Evolutionary conservation across 192 early-diverging fungal genomes (phyloP), one percentile per base, ranked within the genome.

Genomic region (Cetraspora pellucida): DNA sequence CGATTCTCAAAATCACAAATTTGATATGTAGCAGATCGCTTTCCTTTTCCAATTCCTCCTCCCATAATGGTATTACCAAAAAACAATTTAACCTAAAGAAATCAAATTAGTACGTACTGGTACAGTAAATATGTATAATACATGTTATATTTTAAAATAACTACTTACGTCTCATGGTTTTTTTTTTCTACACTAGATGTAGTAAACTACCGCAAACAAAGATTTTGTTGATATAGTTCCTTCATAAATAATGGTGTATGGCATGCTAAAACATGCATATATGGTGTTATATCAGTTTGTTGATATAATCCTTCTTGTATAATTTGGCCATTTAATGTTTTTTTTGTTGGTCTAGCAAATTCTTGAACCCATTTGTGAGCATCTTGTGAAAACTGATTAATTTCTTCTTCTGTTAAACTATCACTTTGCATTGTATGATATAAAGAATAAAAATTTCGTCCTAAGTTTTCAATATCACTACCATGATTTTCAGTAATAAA

Each of bases 241-340:
- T n/a, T n/a, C n/a, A 63, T 37, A 63, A 63, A 63, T 63, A 30
- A 28, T 45, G 19, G 44, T 21, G 45, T 6, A 46, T 66, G n/a
- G 1, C 19, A n/a, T n/a, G 64, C 64, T 45, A 66, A 46, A 2
- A 66, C 64, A 66, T 66, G 64, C 44, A 65, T 65, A 65, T 65
- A 65, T 21, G 43, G 63, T 19, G 16, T 65, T 19, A 65, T 19
- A 65, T 65, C 63, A 19, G 30, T 19, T 7, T 9, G 13, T 19
- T 21, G 44, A 66, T 66, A 66, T 9, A 66, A 30, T 7, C 60
- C 60, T 31, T 63, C 28, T 63, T 63, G 60, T 43, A 31, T 9
- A 31, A 43, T 63, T 17, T 3, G 0, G 31, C 30, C 6, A 63
- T 63, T 63, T 16, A 17, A 16, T 31, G 17, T 30, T 31, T 17